Base-by-base conservation (phyloP, 768 basidiomycete genomes). In the Galerina marginata region DNA sequence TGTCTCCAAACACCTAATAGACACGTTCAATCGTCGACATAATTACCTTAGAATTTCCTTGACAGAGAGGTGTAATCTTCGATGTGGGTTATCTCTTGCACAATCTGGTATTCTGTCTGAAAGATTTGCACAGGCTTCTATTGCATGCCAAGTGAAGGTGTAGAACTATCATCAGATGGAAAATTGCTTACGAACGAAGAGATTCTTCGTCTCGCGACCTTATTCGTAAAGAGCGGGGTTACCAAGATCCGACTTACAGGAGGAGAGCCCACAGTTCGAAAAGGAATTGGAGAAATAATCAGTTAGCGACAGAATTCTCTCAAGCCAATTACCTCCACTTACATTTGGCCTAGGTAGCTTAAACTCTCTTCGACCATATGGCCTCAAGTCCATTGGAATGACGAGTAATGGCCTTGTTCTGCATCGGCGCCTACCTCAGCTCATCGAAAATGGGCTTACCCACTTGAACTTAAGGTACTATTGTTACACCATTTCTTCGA, bases 11-110 rank as follows among this genome's bases (percentile, higher is more conserved):
- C 78, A 79, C 51, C 74, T 93, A 6, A 71, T 87, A n/a, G 92
- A 93, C 67, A 78, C 84, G 3, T 92, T 87, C 69, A 71, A 77
- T 33, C 81, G 92, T 20, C 79, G 77, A 56, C 94, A 95, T 71
- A 87, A 92, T 71, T 96, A 96, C 72, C 82, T 96, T n/a, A 86
- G 93, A 36, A 93, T 95, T 54, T 92, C 90, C 1, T 76, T 95
- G 38, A 95, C 93, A 0, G 94, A 95, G 72, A 80, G 85, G 60
- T 96, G 94, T 74, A 96, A 95, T 76, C 77, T 96, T 57, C 84
- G 94, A 75, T 95, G 94, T 91, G 62, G 37, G 77, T 67, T 10
- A 14, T 37, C 36, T 16, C 6, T 47, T 12, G n/a, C 29, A n/a
- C 20, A 47, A 29, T 44, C 20, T 42, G 42, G n/a, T 9, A 12